Evolutionary conservation across 2,329 filamentous ascomycete species (phyloP).

Genomic region (Dissoconium aciculare): DNA sequence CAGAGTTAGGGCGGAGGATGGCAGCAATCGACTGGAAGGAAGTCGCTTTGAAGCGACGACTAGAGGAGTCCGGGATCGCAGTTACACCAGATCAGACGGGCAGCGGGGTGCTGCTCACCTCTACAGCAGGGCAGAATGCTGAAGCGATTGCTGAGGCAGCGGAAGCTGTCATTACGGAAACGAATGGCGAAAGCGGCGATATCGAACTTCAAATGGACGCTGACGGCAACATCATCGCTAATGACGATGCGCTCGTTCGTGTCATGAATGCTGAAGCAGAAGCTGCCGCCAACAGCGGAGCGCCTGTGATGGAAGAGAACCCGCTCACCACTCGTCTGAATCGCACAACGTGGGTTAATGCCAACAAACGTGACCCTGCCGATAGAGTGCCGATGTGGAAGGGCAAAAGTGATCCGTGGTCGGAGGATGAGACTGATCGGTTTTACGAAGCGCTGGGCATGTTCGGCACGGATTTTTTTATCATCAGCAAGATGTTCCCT

Average conservation of each 20-base stretch:
- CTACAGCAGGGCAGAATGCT: conserved; percentile 13
- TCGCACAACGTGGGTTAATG: conserved; percentile 53
- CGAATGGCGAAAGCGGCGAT: conserved; percentile 8
- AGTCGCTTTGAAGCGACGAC: conserved; percentile 27
- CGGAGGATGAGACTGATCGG: conserved; percentile 51
- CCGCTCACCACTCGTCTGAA: conserved; percentile 62
- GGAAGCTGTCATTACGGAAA: conserved; percentile 5
- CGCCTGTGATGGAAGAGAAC: conserved; percentile 49
- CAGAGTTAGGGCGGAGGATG: conserved; percentile 58
- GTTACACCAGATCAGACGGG: conserved; percentile 3
- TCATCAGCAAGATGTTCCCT: conserved; percentile 63
- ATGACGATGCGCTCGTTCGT: conserved; percentile 51
- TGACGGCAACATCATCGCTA: conserved; percentile 57
- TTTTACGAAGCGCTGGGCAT: conserved; percentile 63
- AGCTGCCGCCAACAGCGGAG: conserved; percentile 30
- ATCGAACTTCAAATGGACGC: conserved; percentile 40
- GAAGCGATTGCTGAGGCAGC: conserved; percentile 4
- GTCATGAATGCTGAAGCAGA: conserved; percentile 50
- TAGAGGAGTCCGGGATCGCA: conserved; percentile 16
- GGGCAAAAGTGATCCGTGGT: conserved; percentile 51
- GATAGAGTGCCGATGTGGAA: conserved; percentile 30
- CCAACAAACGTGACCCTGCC: conserved; percentile 33
- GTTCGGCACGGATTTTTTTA: conserved; percentile 73
- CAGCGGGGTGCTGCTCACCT: conserved; percentile 9
- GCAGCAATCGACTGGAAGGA: conserved; percentile 48